These are phyloP conservation scores for Lycium barbarum DNA, from an alignment of 257 asterid genomes.

Conservation along the genomic window DNA sequence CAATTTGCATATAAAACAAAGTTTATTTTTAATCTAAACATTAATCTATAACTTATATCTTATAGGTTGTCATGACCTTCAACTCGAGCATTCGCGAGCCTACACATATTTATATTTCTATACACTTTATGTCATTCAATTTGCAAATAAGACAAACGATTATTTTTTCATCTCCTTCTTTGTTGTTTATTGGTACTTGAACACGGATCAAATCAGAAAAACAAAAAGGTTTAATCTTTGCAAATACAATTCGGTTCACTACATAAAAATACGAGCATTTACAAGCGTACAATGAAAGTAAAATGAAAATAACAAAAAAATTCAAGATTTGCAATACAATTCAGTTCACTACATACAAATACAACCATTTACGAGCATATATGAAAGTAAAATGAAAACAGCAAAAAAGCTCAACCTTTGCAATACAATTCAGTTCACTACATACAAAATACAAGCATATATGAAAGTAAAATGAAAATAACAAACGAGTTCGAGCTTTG, in stretches of 20 bases:
- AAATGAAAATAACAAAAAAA: neutral
- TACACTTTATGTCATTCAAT: neutral
- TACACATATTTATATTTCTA: neutral
- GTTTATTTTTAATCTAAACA: no score
- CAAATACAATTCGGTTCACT: neutral
- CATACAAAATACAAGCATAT: no score
- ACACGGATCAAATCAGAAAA: neutral
- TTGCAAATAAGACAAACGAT: neutral
- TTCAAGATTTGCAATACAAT: neutral
- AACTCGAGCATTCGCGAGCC: neutral
- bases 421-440: no score
- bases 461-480: no score
- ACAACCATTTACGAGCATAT: neutral
- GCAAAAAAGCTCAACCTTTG: conserved; percentile 23
- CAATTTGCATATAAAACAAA: no score
- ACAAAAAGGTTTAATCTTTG: neutral
- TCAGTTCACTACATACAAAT: neutral
- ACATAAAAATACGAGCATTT: neutral
- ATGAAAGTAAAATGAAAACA: neutral
- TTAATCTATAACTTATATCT: no score
- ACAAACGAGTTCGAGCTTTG: no score
- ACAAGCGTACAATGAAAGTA: neutral
- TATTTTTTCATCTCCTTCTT: neutral
- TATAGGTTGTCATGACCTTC: no score
- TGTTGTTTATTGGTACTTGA: neutral